Evolutionary conservation across 371 early-diverging fungal species (phyloP).

Genomic region (Mortierella sp.): DNA sequence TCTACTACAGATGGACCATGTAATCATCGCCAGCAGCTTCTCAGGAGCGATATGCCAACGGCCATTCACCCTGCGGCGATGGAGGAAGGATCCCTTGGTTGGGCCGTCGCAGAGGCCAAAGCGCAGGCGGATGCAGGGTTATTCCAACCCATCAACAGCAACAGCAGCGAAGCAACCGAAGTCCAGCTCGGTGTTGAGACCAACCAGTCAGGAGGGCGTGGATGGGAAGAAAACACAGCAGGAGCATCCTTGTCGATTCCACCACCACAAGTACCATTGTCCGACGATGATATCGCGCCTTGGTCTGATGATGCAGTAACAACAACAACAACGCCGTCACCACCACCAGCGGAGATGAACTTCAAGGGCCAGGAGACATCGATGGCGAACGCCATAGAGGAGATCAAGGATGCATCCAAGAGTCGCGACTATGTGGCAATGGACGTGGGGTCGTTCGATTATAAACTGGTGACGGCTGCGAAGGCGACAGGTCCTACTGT

Average conservation of each 20-base stretch:
- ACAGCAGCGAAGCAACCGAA: not conserved
- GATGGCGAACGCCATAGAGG: not conserved
- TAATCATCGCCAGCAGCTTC: not conserved
- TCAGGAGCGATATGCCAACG: slow-evolving; percentile 9
- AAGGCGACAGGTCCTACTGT: slow-evolving; percentile 12
- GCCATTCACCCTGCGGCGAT: not conserved
- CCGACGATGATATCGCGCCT: not conserved
- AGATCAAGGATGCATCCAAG: not conserved
- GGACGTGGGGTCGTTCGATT: slow-evolving; percentile 17
- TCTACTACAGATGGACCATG: not conserved
- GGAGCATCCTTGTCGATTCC: not conserved
- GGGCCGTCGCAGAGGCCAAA: slow-evolving; percentile 20
- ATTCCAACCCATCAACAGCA: not conserved
- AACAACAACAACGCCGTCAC: not conserved
- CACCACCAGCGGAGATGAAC: not conserved
- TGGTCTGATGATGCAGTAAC: not conserved
- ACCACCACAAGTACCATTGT: not conserved
- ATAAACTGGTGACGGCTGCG: slow-evolving; percentile 17
- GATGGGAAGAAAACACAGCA: not conserved
- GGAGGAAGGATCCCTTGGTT: slow-evolving; percentile 18
- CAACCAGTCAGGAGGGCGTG: not conserved
- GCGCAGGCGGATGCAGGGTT: not conserved
- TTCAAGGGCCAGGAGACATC: not conserved
- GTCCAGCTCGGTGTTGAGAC: not conserved
- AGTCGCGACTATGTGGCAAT: slow-evolving; percentile 1